These are phyloP conservation scores for Aspergillus terreus DNA, from an alignment of 2,329 filamentous ascomycete genomes.

Conservation along the genomic window DNA sequence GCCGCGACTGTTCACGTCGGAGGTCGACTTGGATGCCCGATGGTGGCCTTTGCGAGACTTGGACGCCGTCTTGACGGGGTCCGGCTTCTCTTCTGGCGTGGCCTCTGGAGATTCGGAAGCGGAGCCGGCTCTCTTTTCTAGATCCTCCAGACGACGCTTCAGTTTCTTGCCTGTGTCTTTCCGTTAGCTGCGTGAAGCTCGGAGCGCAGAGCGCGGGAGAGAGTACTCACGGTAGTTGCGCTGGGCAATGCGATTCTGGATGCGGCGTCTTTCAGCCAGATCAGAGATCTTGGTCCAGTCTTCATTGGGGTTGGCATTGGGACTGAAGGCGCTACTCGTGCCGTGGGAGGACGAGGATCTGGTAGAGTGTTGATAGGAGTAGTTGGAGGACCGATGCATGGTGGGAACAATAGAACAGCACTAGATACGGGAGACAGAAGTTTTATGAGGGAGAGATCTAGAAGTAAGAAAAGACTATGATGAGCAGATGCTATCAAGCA, in stretches of 20 bases:
- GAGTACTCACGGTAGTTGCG: constrained; percentile 81
- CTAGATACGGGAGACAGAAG: constrained; percentile 2
- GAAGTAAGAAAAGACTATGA: too few species aligned
- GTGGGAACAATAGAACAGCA: constrained; percentile 5
- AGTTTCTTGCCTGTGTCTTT: constrained; percentile 57
- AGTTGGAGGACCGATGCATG: constrained; percentile 32
- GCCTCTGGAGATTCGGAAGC: constrained; percentile 61
- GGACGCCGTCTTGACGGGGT: constrained; percentile 26
- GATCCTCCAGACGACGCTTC: constrained; percentile 63
- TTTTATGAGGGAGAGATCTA: background rate
- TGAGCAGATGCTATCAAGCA: too few species aligned
- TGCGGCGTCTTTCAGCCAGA: constrained; percentile 85
- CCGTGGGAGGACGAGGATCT: constrained; percentile 69
- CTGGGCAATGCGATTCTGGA: constrained; percentile 97
- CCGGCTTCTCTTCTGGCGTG: constrained; percentile 50
- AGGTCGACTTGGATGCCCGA: constrained; percentile 24
- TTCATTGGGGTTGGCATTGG: constrained; percentile 90
- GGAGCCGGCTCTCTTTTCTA: constrained; percentile 59
- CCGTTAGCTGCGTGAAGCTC: background rate
- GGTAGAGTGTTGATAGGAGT: constrained; percentile 21
- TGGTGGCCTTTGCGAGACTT: constrained; percentile 24
- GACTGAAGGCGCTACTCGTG: constrained; percentile 92
- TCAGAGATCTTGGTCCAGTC: constrained; percentile 99
- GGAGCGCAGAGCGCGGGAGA: background rate
- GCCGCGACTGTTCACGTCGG: constrained; percentile 18